Evolutionary conservation across 192 early-diverging fungal species (phyloP).

Genomic region (Coemansia sp.): DNA sequence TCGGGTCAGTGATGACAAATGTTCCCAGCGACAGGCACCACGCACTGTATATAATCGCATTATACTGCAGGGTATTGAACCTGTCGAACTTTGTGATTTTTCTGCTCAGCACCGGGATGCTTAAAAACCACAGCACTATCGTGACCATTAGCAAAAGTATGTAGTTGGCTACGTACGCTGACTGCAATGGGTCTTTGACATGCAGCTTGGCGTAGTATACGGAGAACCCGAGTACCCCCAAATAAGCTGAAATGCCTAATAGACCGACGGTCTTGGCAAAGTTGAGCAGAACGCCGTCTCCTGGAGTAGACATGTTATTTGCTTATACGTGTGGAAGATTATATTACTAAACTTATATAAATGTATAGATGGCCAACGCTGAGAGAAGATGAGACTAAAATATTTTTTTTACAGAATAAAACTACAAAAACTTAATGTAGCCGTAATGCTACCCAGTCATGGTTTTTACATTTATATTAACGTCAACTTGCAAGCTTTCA

Average conservation of each 20-base stretch:
- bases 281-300: background rate
- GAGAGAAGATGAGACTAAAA: too few relatives aligned
- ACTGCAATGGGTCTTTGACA: constrained; percentile 1
- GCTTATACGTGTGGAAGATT: too few relatives aligned
- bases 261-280: background rate
- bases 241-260: background rate
- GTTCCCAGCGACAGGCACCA: constrained; percentile 2
- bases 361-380: too few relatives aligned
- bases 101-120: background rate
- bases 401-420: too few relatives aligned
- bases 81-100: background rate
- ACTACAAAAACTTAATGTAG: too few relatives aligned
- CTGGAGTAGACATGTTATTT: too few relatives aligned
- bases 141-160: background rate
- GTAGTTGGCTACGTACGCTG: constrained; percentile 2
- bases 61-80: background rate
- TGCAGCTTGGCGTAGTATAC: background rate
- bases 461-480: too few relatives aligned
- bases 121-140: background rate
- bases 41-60: background rate
- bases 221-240: background rate
- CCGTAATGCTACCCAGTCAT: too few relatives aligned
- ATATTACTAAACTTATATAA: too few relatives aligned
- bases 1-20: constrained; percentile 1
- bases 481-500: too few relatives aligned